Evolutionary conservation across 2,329 filamentous ascomycete genomes (phyloP).

Genomic region (Pseudomassariella vexata): DNA sequence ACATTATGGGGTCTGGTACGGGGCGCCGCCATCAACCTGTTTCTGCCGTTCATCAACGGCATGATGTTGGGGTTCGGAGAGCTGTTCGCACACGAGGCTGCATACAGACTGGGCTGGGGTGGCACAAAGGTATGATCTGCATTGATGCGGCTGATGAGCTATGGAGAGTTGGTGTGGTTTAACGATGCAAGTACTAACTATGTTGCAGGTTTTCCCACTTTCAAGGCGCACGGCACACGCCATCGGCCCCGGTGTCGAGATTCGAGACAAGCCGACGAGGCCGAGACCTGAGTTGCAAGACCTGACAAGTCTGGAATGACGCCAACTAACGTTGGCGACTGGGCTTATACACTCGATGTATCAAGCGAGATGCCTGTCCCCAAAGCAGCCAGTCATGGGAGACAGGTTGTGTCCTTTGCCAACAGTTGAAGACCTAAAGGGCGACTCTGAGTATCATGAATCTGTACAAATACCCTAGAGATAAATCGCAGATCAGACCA

Average conservation of each 20-base stretch:
- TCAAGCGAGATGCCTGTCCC: no score
- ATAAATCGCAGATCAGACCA: no score
- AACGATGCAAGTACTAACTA: constrained; percentile 8
- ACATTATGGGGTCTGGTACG: constrained; percentile 80
- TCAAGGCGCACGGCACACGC: constrained; percentile 58
- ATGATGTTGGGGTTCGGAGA: constrained; percentile 98
- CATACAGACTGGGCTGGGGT: constrained; percentile 88
- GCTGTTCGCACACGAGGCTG: constrained; percentile 91
- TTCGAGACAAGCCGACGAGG: constrained; percentile 60
- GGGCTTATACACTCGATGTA: no score
- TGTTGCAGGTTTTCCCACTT: constrained; percentile 47
- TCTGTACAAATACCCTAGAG: no score
- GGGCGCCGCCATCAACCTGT: constrained; percentile 89
- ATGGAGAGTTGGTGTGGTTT: no score
- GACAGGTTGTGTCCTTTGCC: no score
- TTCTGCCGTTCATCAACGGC: constrained; percentile 93
- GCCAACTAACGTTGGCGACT: no score
- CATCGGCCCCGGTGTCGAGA: constrained; percentile 78
- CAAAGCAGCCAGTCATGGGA: no score
- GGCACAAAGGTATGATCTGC: constrained; percentile 73
- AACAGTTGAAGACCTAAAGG: no score
- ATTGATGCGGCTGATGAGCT: not conserved
- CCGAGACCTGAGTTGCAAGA: constrained; percentile 55
- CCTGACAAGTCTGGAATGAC: constrained; percentile 63
- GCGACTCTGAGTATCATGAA: no score